Evolutionary conservation across 352 stramenopile species (phyloP).

Genomic region (Pythium plurisporium): DNA sequence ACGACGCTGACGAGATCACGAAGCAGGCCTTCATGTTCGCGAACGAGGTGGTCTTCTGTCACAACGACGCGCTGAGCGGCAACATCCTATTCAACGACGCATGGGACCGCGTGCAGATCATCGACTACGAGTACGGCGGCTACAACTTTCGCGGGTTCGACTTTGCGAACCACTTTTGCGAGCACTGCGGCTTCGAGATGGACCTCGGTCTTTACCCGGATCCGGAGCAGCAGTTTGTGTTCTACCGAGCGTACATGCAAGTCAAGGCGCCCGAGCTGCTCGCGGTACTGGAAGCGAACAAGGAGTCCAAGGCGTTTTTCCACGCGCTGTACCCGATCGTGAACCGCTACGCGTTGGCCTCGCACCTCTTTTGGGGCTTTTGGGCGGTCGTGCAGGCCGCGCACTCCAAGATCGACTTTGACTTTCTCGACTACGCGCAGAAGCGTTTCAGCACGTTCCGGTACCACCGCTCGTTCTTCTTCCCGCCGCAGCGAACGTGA

Average conservation of each 20-base stretch:
- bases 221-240: slow-evolving; percentile 75
- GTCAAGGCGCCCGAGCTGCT: slow-evolving; percentile 59
- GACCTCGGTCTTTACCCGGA: slow-evolving; percentile 84
- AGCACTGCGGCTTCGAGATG: slow-evolving; percentile 93
- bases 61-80: slow-evolving; percentile 92
- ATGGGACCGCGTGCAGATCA: slow-evolving; percentile 88
- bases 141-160: slow-evolving; percentile 94
- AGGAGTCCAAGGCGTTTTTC: slow-evolving; percentile 80
- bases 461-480: slow-evolving; percentile 64
- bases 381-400: slow-evolving; percentile 92
- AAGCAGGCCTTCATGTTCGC: slow-evolving; percentile 74
- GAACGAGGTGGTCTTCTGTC: slow-evolving; percentile 86
- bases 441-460: slow-evolving; percentile 84
- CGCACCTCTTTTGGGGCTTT: slow-evolving; percentile 92
- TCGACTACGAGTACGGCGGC: slow-evolving; percentile 94
- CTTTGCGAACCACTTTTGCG: slow-evolving; percentile 94
- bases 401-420: slow-evolving; percentile 89
- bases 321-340: slow-evolving; percentile 76
- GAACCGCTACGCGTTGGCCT: slow-evolving; percentile 86
- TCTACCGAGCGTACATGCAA: slow-evolving; percentile 85
- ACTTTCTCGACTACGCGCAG: slow-evolving; percentile 82
- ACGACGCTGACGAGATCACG: slow-evolving; percentile 64
- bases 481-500: slow-evolving; percentile 15
- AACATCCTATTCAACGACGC: slow-evolving; percentile 78
- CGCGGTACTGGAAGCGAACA: slow-evolving; percentile 56